Percentiles rank a stretch among this genome's conserved stretches.
phyloP scores from a whole-genome alignment of 352 stramenopile genomes.

The Pythium sp. region DNA sequence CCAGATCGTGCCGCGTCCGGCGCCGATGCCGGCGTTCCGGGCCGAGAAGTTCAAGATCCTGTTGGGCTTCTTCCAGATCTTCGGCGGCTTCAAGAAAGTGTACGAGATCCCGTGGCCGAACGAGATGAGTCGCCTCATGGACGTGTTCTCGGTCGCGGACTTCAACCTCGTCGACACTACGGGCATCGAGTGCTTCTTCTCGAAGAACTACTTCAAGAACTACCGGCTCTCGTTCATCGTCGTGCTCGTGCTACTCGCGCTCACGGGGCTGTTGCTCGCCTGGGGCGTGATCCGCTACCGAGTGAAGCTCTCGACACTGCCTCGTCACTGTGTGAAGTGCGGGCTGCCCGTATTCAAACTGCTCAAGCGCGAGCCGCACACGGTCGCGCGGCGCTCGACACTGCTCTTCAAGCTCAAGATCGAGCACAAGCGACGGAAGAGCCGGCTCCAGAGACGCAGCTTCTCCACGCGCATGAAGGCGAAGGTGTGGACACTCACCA shows the following conservation, averaged over 20 bases:
- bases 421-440: conserved; percentile 25
- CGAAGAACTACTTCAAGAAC: conserved; percentile 61
- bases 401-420: conserved; percentile 45
- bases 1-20: conserved; percentile 27
- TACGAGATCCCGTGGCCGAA: conserved; percentile 74
- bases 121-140: conserved; percentile 56
- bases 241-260: conserved; percentile 36
- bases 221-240: conserved; percentile 48
- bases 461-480: conserved; percentile 30
- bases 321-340: conserved; percentile 57
- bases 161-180: conserved; percentile 70
- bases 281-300: conserved; percentile 61
- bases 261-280: conserved; percentile 32
- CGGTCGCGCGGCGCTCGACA: conserved; percentile 29
- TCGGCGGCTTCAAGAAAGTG: conserved; percentile 67
- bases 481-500: conserved; percentile 12
- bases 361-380: conserved; percentile 25
- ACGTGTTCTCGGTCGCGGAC: conserved; percentile 64
- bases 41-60: conserved; percentile 82
- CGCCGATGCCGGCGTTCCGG: conserved; percentile 30
- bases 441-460: conserved; percentile 15
- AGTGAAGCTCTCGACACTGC: conserved; percentile 48
- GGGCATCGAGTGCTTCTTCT: conserved; percentile 61
- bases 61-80: conserved; percentile 73
- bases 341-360: conserved; percentile 58